Base-by-base conservation (phyloP, 1,139 yeast species). In the Scheffersomyces segobiensis region DNA sequence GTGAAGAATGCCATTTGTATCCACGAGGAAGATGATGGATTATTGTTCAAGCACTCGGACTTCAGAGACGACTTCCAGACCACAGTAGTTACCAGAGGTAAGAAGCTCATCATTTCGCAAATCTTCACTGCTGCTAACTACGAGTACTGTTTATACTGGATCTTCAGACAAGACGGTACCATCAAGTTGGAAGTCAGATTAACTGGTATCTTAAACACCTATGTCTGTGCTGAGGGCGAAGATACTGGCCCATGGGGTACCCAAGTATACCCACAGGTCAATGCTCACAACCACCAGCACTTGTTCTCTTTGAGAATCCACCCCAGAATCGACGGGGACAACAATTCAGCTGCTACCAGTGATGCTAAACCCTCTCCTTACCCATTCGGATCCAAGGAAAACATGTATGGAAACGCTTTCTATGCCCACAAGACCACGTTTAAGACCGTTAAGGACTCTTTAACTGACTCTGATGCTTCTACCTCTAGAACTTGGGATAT, bases 241-340 rank as follows among this genome's bases (percentile, higher is more conserved):
- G 84, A 80, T 55, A 71, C 82, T 64, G 89, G 88, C 42, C 89
- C 89, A 65, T 89, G 90, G 88, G 96, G 96, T 59, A 88, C 95
- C 49, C 80, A 82, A 64, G 95, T 89, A 54, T 89, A 89, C 73
- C 96, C 96, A 59, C 85, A 86, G 63, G 92, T 88, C 56, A 88
- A 88, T 70, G 96, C 96, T 53, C 95, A 89, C 77, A 88, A 89
- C 74, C 96, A 89, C 74, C 96, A 89, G 79, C 96, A 89, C 76
- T 78, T 89, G 77, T 89, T 89, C 75, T 85, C 91, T n/a, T 80
- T 89, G 65, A 85, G 96, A 78, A 71, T 89, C 65, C 91, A 89
- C 70, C 95, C 96, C 64, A 84, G 92, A 79, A 79, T 89, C 62
- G 96, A 89, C 67, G 96, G 96, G 67, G 91, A 87, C 60, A 84